Conservation (phyloP, 2,329 filamentous ascomycete species). For the Cladosporium halotolerans region DNA sequence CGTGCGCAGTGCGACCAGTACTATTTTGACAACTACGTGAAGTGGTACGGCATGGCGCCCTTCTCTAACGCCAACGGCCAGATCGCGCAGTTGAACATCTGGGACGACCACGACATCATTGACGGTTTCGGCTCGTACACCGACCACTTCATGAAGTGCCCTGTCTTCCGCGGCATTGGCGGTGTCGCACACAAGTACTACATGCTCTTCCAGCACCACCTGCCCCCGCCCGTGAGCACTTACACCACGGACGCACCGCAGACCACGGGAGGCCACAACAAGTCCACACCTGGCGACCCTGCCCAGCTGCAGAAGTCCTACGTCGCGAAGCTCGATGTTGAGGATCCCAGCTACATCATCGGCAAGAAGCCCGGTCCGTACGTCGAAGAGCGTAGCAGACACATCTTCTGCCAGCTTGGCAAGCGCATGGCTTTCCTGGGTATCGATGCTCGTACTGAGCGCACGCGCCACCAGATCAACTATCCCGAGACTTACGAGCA, state of each 20-base stretch:
- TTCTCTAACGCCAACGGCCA: constrained; percentile 56
- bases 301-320: constrained; percentile 69
- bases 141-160: constrained; percentile 60
- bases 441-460: constrained; percentile 59
- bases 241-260: constrained; percentile 69
- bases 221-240: constrained; percentile 76
- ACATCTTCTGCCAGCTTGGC: constrained; percentile 57
- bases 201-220: constrained; percentile 65
- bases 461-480: constrained; percentile 89
- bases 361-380: constrained; percentile 66
- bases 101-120: constrained; percentile 62
- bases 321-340: constrained; percentile 53
- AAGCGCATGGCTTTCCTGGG: constrained; percentile 59
- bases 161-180: constrained; percentile 60
- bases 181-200: constrained; percentile 53
- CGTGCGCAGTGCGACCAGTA: constrained; percentile 54
- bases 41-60: constrained; percentile 63
- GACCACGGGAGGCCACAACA: constrained; percentile 41
- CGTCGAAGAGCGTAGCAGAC: constrained; percentile 56
- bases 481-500: constrained; percentile 61
- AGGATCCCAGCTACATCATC: constrained; percentile 71
- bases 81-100: constrained; percentile 60
- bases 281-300: constrained; percentile 55
- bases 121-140: constrained; percentile 61
- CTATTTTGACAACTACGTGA: constrained; percentile 56